phyloP scores from a whole-genome alignment of 2,329 filamentous ascomycete genomes.

The Colletotrichum coccodes region DNA sequence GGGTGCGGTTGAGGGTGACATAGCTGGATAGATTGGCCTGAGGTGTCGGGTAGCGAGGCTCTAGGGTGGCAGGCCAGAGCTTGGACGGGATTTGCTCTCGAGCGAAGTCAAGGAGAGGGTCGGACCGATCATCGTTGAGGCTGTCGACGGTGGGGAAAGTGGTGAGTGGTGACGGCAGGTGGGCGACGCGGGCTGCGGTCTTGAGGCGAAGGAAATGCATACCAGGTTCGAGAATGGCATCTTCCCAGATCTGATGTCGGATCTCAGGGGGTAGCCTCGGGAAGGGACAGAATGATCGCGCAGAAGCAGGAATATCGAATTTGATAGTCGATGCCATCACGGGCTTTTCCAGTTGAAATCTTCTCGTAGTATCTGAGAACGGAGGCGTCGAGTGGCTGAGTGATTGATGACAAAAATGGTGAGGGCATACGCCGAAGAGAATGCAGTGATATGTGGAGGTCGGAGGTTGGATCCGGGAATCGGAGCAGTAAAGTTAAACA shows the following conservation, averaged over 20 bases:
- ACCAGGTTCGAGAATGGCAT: constrained; percentile 43
- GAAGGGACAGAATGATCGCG: constrained; percentile 44
- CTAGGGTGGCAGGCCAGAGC: constrained; percentile 35
- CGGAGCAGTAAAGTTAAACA: not conserved
- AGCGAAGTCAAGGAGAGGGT: constrained; percentile 36
- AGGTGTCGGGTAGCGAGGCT: constrained; percentile 39
- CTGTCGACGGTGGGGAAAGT: not conserved
- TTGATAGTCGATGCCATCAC: constrained; percentile 35
- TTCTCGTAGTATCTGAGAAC: not conserved
- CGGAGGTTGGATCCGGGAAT: not conserved
- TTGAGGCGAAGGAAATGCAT: constrained; percentile 45
- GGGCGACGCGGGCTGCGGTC: not conserved
- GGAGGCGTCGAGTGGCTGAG: not conserved
- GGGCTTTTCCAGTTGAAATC: not conserved
- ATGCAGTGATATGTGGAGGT: not conserved
- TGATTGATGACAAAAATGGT: not conserved
- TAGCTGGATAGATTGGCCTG: constrained; percentile 47
- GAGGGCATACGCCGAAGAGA: not conserved
- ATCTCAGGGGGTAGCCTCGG: constrained; percentile 46
- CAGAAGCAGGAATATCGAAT: constrained; percentile 44
- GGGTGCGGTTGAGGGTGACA: constrained; percentile 37
- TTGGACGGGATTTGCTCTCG: constrained; percentile 34
- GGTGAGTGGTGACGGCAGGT: not conserved
- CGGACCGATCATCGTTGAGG: constrained; percentile 31
- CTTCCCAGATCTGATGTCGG: constrained; percentile 47